These are phyloP conservation scores for Stagonosporopsis cucurbitacearum DNA, from an alignment of 2,329 filamentous ascomycete genomes.

Conservation along the genomic window DNA sequence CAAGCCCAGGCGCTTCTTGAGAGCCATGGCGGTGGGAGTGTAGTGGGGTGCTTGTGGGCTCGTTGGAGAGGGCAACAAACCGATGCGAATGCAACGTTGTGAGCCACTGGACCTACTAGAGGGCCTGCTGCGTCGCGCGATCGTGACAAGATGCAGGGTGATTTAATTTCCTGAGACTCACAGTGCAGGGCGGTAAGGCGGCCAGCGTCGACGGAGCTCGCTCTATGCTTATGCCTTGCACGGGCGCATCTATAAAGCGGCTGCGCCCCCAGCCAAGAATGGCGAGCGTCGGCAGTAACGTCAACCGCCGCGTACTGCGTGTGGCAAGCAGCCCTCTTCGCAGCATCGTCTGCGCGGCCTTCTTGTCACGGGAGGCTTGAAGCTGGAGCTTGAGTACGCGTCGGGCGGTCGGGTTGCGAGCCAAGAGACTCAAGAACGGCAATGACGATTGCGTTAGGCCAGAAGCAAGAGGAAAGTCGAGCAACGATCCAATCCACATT, in stretches of 20 bases:
- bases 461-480: background rate
- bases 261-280: conserved; percentile 36
- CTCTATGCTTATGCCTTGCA: conserved; percentile 14
- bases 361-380: conserved; percentile 3
- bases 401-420: conserved; percentile 5
- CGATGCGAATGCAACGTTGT: background rate
- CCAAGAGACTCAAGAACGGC: background rate
- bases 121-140: background rate
- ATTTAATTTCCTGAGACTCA: conserved; percentile 17
- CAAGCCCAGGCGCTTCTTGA: conserved; percentile 49
- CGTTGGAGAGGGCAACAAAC: conserved; percentile 1
- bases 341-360: conserved; percentile 3
- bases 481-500: background rate
- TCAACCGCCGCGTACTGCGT: conserved; percentile 35
- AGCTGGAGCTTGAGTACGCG: conserved; percentile 12
- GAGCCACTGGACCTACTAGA: background rate
- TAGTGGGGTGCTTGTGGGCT: conserved; percentile 9
- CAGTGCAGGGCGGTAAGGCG: conserved; percentile 17
- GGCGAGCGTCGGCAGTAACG: conserved; percentile 22
- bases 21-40: conserved; percentile 40
- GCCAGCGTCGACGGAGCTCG: conserved; percentile 13
- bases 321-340: conserved; percentile 15
- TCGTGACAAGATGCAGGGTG: conserved; percentile 3
- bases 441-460: conserved; percentile 3
- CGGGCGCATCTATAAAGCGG: conserved; percentile 9